Evolutionary conservation across 257 asterid species (phyloP).

Genomic region (Sherardia arvensis): DNA sequence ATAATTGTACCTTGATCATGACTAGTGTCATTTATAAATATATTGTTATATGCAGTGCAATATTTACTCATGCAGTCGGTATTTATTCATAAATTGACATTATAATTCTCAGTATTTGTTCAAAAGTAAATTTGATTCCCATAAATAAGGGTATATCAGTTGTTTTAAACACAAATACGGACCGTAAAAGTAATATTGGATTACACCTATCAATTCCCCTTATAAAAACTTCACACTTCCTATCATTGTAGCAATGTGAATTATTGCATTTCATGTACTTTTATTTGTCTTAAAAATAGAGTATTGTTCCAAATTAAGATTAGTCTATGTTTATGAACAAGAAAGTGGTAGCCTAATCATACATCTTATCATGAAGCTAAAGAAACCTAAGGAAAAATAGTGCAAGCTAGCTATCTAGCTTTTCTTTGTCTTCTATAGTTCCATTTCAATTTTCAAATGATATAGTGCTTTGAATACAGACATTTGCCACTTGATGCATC

Average conservation of each 20-base stretch:
- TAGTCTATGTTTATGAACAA: not conserved
- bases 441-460: not conserved
- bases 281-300: not conserved
- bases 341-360: not conserved
- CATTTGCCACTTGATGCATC: not conserved
- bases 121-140: too few relatives aligned
- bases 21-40: not conserved
- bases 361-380: not conserved
- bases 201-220: too few relatives aligned
- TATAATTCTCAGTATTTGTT: too few relatives aligned
- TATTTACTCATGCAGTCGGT: too few relatives aligned
- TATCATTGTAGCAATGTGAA: not conserved
- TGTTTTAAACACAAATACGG: too few relatives aligned
- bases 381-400: not conserved
- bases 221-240: not conserved
- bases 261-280: not conserved
- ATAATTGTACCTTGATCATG: not conserved
- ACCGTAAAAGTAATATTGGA: too few relatives aligned
- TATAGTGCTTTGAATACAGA: not conserved
- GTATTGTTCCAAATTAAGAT: too few relatives aligned
- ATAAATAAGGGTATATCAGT: too few relatives aligned
- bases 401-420: not conserved
- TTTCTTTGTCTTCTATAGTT: not conserved
- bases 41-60: too few relatives aligned
- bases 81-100: too few relatives aligned